A percentile compares a stretch with the other conserved stretches of the same genome.
These are phyloP conservation scores for Takashimella koratensis DNA, from an alignment of 1,284 basidiomycete genomes.

Conservation along the genomic window DNA sequence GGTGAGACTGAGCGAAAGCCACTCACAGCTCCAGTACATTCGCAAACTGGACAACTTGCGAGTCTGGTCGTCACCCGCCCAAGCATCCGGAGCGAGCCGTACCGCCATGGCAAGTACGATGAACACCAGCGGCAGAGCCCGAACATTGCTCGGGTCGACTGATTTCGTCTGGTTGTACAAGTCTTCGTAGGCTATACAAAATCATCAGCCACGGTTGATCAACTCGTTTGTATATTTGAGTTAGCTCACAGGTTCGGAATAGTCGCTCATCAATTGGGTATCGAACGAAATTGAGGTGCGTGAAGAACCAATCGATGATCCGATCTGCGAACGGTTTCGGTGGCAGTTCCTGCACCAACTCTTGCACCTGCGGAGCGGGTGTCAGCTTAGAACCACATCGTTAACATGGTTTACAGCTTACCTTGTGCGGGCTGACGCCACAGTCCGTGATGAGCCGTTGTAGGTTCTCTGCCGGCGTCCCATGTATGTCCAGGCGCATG, in stretches of 20 bases:
- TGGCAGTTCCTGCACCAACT: conserved; percentile 83
- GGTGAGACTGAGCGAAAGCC: too few relatives aligned
- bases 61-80: conserved; percentile 70
- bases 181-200: conserved; percentile 61
- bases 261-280: conserved; percentile 86
- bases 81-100: conserved; percentile 75
- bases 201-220: neutral
- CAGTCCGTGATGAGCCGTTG: conserved; percentile 80
- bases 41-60: conserved; percentile 73
- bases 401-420: conserved; percentile 4
- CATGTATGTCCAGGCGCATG: conserved; percentile 46
- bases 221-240: neutral
- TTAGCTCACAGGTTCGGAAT: conserved; percentile 59
- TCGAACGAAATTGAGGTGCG: conserved; percentile 83
- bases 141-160: conserved; percentile 75
- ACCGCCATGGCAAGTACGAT: conserved; percentile 89
- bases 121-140: conserved; percentile 85
- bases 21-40: conserved; percentile 91
- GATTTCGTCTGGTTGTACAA: conserved; percentile 69
- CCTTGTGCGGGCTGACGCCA: conserved; percentile 78
- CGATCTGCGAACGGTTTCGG: conserved; percentile 67
- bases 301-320: conserved; percentile 51
- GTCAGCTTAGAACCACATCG: neutral
- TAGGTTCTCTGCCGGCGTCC: conserved; percentile 49
- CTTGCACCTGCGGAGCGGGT: conserved; percentile 59